Percentiles rank a stretch among this genome's conserved stretches.
Conservation (phyloP, 371 early-diverging fungal genomes). For the Basidiobolus meristosporus region DNA sequence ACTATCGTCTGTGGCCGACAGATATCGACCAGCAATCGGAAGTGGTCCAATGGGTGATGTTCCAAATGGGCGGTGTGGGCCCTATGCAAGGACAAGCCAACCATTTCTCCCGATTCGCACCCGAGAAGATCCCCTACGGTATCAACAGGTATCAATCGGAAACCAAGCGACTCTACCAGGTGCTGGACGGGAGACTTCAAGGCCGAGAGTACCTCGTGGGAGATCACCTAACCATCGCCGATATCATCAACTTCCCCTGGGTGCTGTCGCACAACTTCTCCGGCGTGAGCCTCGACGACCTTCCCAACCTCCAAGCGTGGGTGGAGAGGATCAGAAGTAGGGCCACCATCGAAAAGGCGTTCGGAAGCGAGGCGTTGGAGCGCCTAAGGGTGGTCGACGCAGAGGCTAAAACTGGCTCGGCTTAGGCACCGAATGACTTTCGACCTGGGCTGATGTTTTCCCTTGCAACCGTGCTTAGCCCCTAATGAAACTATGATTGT, state of each 20-base stretch:
- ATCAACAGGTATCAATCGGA: constrained; percentile 1
- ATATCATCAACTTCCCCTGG: constrained; percentile 4
- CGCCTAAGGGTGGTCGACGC: no score
- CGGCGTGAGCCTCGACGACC: neutral
- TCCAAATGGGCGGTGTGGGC: constrained; percentile 16
- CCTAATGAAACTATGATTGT: no score
- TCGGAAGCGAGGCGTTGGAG: neutral
- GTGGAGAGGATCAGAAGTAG: neutral
- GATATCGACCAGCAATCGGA: constrained; percentile 16
- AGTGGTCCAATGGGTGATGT: constrained; percentile 22
- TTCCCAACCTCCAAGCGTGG: neutral
- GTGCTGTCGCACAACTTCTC: neutral
- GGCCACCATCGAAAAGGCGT: neutral
- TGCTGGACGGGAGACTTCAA: neutral
- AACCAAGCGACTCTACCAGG: neutral
- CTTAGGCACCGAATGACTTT: no score
- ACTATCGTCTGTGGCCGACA: constrained; percentile 13
- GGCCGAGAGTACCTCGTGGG: constrained; percentile 3
- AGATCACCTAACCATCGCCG: constrained; percentile 5
- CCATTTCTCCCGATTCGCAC: neutral
- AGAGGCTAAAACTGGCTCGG: no score
- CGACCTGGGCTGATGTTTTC: no score
- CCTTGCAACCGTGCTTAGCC: no score
- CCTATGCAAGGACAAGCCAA: constrained; percentile 4
- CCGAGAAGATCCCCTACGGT: constrained; percentile 1